Evolutionary conservation across 805 yeast species (phyloP).

Genomic region (Teunomyces aglyptinius): DNA sequence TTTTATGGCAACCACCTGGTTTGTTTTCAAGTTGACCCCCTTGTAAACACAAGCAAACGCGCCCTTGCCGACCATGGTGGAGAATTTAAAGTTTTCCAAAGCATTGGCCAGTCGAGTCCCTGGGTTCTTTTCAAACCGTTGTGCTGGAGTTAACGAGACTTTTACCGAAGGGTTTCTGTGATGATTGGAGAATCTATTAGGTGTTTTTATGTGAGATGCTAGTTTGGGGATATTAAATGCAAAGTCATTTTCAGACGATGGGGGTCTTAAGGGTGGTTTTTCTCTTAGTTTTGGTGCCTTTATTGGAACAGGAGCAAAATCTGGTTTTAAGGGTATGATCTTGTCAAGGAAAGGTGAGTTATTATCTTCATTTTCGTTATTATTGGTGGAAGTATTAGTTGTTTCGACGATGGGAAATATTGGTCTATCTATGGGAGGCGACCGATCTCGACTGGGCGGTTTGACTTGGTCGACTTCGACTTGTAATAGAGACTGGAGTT

Average conservation of each 20-base stretch:
- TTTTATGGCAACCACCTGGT: slow-evolving; percentile 74
- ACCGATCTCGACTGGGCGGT: background rate
- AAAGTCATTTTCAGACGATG: background rate
- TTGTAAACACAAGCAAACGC: slow-evolving; percentile 87
- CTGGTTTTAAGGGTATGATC: background rate
- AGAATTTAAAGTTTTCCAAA: slow-evolving; percentile 49
- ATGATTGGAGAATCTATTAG: slow-evolving; percentile 9
- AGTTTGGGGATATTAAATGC: background rate
- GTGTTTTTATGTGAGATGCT: background rate
- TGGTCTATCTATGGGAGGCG: background rate
- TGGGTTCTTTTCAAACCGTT: slow-evolving; percentile 44
- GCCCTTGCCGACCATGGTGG: slow-evolving; percentile 78
- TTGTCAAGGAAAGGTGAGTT: slow-evolving; percentile 19
- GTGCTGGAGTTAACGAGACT: slow-evolving; percentile 51
- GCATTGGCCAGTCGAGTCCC: slow-evolving; percentile 40
- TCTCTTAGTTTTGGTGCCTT: slow-evolving; percentile 6
- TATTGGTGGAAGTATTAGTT: background rate
- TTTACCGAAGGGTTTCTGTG: slow-evolving; percentile 32
- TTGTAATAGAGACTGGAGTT: slow-evolving; percentile 22
- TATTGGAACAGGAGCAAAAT: background rate
- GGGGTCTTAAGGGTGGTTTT: background rate
- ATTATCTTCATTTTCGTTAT: slow-evolving; percentile 10
- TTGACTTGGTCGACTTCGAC: background rate
- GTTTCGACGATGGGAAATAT: slow-evolving; percentile 7
- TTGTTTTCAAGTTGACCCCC: slow-evolving; percentile 65